phyloP scores from a whole-genome alignment of 345 rosid species.

The Gossypium raimondii region DNA sequence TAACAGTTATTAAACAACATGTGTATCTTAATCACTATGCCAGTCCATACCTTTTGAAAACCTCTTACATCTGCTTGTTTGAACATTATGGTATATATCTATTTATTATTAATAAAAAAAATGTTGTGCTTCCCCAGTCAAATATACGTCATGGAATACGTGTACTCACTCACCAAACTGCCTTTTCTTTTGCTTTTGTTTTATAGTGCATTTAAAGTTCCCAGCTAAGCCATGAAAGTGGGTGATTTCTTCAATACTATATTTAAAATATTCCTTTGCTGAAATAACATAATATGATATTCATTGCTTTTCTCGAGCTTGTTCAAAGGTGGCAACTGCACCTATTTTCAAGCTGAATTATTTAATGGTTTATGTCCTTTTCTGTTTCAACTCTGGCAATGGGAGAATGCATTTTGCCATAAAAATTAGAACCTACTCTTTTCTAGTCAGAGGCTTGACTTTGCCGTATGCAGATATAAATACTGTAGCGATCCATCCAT shows the following conservation, averaged over 20 bases:
- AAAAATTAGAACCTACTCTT: background rate
- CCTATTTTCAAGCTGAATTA: background rate
- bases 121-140: background rate
- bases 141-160: background rate
- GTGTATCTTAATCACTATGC: background rate
- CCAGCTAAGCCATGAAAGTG: background rate
- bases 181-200: background rate
- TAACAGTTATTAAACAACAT: background rate
- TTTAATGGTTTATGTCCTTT: background rate
- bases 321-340: background rate
- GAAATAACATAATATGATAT: background rate
- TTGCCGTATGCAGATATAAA: background rate
- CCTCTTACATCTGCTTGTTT: background rate
- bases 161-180: background rate
- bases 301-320: background rate
- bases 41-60: background rate
- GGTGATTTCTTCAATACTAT: background rate
- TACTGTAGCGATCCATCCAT: background rate
- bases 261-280: background rate
- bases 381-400: background rate
- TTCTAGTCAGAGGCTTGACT: background rate
- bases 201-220: background rate
- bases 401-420: too few species aligned
- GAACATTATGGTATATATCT: background rate
- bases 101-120: background rate